Evolutionary conservation across 768 basidiomycete species (phyloP), one percentile per base, ranked within the genome.

Genomic region (Lepiota venenata): DNA sequence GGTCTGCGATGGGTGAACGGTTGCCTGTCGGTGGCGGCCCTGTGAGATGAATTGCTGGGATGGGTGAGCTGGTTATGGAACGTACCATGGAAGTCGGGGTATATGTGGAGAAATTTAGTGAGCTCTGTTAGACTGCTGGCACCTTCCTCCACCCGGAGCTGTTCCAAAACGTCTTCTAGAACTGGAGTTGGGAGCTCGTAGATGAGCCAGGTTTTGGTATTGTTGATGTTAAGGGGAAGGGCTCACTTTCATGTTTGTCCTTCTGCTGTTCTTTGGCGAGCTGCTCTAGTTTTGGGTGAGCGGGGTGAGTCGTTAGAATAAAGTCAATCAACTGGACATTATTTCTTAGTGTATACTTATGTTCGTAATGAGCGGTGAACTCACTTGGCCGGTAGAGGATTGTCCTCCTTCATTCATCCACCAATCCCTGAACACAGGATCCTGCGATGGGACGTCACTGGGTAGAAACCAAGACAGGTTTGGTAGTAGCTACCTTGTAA

Each of bases 381-480:
- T 45, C 49, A 88, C 88, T 71, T 93, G 92, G n/a, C 97, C 97
- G 0, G 97, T 99, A 1, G 94, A 95, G 7, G 94, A 97, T 70
- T 99, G 97, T 2, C 97, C 97, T 37, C 96, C 97, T 71, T 99
- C 97, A 64, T 95, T 99, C 93, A 98, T 97, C 97, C 96, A 99
- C 88, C 92, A 95, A 15, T 87, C 93, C 40, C 85, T 85, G 71
- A 98, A 94, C 29, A 95, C 79, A 5, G 93, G 86, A 64, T 98
- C 87, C 83, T 91, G 59, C 63, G 32, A 43, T 3, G 50, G 35
- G 11, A 1, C 43, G 8, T 14, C 25, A 32, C n/a, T 21, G 36
- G n/a, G 43, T 50, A 11, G 10, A 15, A 18, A 21, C 8, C 14
- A 15, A 10, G 15, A 27, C 35, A 11, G n/a, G 40, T 16, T 22